Percentiles rank a stretch among this genome's conserved stretches.
These are phyloP conservation scores for Alliaria petiolata DNA, from an alignment of 345 rosid genomes.

Conservation along the genomic window DNA sequence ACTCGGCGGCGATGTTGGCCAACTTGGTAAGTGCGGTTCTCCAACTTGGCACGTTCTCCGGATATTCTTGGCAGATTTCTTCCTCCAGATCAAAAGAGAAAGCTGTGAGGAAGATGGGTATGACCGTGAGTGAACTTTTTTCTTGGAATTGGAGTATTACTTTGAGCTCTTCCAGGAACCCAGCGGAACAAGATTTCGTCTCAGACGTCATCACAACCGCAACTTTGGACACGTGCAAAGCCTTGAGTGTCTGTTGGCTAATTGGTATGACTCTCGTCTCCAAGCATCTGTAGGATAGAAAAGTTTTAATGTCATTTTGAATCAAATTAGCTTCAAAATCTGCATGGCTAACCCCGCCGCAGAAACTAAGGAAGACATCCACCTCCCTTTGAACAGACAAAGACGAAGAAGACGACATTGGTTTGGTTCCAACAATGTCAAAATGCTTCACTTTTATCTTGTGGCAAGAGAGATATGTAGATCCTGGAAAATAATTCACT, in stretches of 20 bases:
- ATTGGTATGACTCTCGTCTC: background rate
- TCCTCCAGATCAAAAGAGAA: background rate
- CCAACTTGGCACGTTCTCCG: background rate
- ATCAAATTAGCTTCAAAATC: background rate
- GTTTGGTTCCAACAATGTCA: background rate
- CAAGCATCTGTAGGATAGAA: background rate
- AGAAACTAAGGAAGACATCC: constrained; percentile 8
- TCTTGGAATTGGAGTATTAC: background rate
- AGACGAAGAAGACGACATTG: background rate
- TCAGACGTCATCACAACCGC: background rate
- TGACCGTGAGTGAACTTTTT: constrained; percentile 2
- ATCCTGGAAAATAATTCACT: no score
- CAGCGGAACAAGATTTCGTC: background rate
- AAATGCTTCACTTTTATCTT: no score
- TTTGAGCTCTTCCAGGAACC: background rate
- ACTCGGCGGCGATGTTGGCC: background rate
- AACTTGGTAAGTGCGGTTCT: background rate
- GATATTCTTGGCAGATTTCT: background rate
- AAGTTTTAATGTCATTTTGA: background rate
- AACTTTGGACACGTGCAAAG: background rate
- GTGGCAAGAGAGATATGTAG: no score
- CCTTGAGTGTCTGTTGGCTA: background rate
- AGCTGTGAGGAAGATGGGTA: background rate
- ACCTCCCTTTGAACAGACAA: background rate
- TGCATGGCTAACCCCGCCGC: background rate